Evolutionary conservation across 2,329 filamentous ascomycete genomes (phyloP).

Genomic region (Nemania abortiva): DNA sequence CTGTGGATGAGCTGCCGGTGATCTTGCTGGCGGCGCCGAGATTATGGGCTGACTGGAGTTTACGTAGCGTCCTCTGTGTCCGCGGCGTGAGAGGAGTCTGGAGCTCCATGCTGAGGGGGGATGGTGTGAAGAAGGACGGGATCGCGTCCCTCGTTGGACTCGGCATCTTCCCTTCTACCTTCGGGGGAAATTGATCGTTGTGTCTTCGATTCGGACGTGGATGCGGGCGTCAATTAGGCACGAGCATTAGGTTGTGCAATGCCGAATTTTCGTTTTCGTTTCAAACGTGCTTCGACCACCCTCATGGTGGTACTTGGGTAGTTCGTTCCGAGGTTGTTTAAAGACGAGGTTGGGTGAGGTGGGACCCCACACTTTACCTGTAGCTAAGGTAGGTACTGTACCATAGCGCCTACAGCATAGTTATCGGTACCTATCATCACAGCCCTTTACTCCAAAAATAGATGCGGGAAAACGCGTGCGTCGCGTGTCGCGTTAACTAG

Average conservation of each 20-base stretch:
- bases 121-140: constrained; percentile 48
- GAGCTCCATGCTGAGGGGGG: constrained; percentile 61
- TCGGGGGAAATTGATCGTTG: not conserved
- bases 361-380: constrained; percentile 10
- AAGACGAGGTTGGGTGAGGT: constrained; percentile 28
- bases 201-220: not conserved
- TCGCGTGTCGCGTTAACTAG: constrained; percentile 13
- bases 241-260: constrained; percentile 1
- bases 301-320: not conserved
- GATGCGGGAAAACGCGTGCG: not conserved
- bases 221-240: not conserved
- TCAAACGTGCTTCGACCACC: not conserved
- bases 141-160: constrained; percentile 48
- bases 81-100: constrained; percentile 71
- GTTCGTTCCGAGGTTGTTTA: not conserved
- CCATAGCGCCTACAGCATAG: not conserved
- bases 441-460: not conserved
- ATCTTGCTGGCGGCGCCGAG: constrained; percentile 66
- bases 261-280: not conserved
- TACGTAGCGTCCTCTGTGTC: constrained; percentile 75
- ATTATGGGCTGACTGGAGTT: constrained; percentile 81
- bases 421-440: not conserved
- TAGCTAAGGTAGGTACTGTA: constrained; percentile 4
- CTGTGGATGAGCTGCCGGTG: constrained; percentile 59
- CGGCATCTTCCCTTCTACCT: constrained; percentile 43